Evolutionary conservation across 495 filamentous ascomycete species (phyloP).

Genomic region (Cercophora scortea): DNA sequence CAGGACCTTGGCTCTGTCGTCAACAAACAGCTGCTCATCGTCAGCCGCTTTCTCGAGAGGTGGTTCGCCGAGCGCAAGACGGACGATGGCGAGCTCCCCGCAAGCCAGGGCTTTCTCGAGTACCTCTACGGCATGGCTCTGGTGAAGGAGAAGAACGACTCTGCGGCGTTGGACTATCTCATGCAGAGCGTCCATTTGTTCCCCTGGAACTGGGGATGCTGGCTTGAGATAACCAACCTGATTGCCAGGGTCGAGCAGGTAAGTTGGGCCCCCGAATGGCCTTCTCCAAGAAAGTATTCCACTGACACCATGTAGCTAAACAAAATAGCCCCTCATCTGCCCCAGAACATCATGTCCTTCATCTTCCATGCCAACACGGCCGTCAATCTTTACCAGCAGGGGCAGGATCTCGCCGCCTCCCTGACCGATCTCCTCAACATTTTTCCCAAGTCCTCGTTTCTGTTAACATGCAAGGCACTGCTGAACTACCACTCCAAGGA

Average conservation of each 20-base stretch:
- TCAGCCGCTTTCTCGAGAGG: constrained; percentile 65
- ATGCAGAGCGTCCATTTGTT: constrained; percentile 76
- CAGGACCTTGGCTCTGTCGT: constrained; percentile 73
- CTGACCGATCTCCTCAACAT: constrained; percentile 70
- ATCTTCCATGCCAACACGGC: constrained; percentile 87
- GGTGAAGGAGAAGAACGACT: constrained; percentile 83
- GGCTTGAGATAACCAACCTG: constrained; percentile 80
- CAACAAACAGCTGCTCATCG: constrained; percentile 72
- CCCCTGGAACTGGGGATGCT: constrained; percentile 94
- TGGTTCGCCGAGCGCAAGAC: constrained; percentile 61
- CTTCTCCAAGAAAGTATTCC: too few species aligned
- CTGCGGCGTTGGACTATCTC: constrained; percentile 71
- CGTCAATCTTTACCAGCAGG: constrained; percentile 85
- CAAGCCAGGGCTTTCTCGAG: constrained; percentile 87
- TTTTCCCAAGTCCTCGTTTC: constrained; percentile 79
- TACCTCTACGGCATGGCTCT: constrained; percentile 82
- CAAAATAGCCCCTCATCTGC: constrained; percentile 51
- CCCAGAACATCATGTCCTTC: constrained; percentile 83
- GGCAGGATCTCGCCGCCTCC: constrained; percentile 58
- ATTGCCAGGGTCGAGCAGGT: constrained; percentile 74
- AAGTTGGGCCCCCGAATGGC: constrained; percentile 16
- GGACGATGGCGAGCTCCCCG: constrained; percentile 47
- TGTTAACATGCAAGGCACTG: constrained; percentile 81
- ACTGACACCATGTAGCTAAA: constrained; percentile 33
- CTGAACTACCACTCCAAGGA: constrained; percentile 94